These are phyloP conservation scores for Neophaeococcomyces aloes DNA, from an alignment of 2,329 filamentous ascomycete species.

Conservation along the genomic window DNA sequence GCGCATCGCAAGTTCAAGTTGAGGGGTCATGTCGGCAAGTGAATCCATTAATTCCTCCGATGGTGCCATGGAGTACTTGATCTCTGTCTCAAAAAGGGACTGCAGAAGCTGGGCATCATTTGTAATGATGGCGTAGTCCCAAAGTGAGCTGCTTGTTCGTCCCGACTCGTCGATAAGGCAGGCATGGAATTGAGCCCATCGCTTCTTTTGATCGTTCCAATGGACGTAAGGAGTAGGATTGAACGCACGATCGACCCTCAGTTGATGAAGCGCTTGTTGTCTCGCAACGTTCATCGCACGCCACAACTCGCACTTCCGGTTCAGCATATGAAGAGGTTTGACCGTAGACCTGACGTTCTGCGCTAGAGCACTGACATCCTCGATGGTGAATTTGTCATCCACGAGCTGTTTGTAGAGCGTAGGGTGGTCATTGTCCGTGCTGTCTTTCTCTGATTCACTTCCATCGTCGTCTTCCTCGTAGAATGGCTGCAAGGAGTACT, in stretches of 20 bases:
- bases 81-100: slow-evolving; percentile 48
- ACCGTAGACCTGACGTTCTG: slow-evolving; percentile 56
- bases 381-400: slow-evolving; percentile 61
- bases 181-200: slow-evolving; percentile 17
- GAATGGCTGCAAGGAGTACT: slow-evolving; percentile 29
- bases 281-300: slow-evolving; percentile 17
- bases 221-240: slow-evolving; percentile 5
- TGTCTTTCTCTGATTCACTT: slow-evolving; percentile 19
- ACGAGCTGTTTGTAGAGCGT: slow-evolving; percentile 43
- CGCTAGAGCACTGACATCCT: slow-evolving; percentile 60
- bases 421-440: slow-evolving; percentile 30
- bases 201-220: slow-evolving; percentile 7
- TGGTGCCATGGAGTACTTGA: slow-evolving; percentile 29
- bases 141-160: slow-evolving; percentile 14
- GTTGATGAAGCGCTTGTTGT: slow-evolving; percentile 2
- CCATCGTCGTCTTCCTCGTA: slow-evolving; percentile 24
- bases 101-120: slow-evolving; percentile 47
- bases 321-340: slow-evolving; percentile 46
- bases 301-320: slow-evolving; percentile 30
- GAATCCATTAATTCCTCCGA: slow-evolving; percentile 7
- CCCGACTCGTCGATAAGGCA: slow-evolving; percentile 4
- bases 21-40: slow-evolving; percentile 8
- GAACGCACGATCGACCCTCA: background rate
- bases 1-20: slow-evolving; percentile 34
- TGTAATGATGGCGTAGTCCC: slow-evolving; percentile 40